phyloP scores from a whole-genome alignment of 2,329 filamentous ascomycete species.

The Bretziella fagacearum region DNA sequence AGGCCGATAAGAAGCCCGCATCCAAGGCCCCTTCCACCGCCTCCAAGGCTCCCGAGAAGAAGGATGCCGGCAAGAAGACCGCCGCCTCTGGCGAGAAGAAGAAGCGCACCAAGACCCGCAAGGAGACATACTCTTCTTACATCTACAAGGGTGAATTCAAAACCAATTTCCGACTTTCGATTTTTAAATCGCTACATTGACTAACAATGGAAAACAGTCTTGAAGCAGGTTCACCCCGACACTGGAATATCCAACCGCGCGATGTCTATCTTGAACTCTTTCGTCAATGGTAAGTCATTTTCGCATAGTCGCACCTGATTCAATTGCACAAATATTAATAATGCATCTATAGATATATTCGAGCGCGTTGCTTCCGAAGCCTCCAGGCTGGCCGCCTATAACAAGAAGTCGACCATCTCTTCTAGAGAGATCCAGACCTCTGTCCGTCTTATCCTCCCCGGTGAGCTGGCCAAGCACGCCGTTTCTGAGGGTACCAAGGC shows the following conservation, averaged over 20 bases:
- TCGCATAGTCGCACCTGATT: background rate
- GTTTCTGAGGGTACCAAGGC: conserved; percentile 99
- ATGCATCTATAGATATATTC: conserved; percentile 63
- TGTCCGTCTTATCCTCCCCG: conserved; percentile 90
- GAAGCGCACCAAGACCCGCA: conserved; percentile 99
- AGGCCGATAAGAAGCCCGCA: conserved; percentile 97
- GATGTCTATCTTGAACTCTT: conserved; percentile 99
- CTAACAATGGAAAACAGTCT: conserved; percentile 39
- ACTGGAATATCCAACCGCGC: conserved; percentile 99
- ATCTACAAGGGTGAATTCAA: conserved; percentile 83
- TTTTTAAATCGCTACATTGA: conserved; percentile 7
- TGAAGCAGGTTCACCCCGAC: conserved; percentile 99
- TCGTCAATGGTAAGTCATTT: conserved; percentile 74
- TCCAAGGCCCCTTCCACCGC: conserved; percentile 78
- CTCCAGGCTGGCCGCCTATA: conserved; percentile 97
- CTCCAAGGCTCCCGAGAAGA: conserved; percentile 70
- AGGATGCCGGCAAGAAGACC: conserved; percentile 99
- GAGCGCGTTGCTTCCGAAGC: conserved; percentile 98
- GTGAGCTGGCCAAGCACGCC: conserved; percentile 98
- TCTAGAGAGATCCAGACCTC: conserved; percentile 98
- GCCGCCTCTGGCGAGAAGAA: conserved; percentile 95
- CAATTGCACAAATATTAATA: conserved; percentile 15
- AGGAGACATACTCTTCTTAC: conserved; percentile 99
- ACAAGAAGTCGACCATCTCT: conserved; percentile 99
- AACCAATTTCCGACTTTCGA: conserved; percentile 13